phyloP scores from a whole-genome alignment of 805 yeast species.

The Maudiozyma turicensis region DNA sequence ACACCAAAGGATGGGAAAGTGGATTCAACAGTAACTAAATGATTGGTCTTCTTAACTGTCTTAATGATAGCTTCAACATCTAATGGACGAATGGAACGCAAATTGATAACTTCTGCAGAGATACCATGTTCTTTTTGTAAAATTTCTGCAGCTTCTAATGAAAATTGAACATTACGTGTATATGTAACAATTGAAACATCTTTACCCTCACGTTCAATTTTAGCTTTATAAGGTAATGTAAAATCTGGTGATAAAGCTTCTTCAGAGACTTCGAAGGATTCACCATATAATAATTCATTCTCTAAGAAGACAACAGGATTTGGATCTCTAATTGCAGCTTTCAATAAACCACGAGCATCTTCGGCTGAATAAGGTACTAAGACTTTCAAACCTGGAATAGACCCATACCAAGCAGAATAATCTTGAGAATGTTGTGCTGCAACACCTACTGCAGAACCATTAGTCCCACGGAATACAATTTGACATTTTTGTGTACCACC shows the following conservation, averaged over 20 bases:
- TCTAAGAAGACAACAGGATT: constrained; percentile 94
- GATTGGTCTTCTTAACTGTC: constrained; percentile 93
- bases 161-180: constrained; percentile 79
- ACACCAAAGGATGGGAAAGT: constrained; percentile 98
- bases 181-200: constrained; percentile 87
- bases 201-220: constrained; percentile 86
- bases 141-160: constrained; percentile 82
- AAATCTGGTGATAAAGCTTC: constrained; percentile 85
- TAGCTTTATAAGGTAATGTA: constrained; percentile 87
- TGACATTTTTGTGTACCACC: constrained; percentile 98
- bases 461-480: constrained; percentile 97
- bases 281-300: constrained; percentile 92
- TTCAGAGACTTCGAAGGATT: constrained; percentile 78
- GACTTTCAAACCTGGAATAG: constrained; percentile 96
- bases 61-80: constrained; percentile 79
- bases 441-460: constrained; percentile 99
- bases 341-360: constrained; percentile 90
- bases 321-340: constrained; percentile 97
- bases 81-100: constrained; percentile 94
- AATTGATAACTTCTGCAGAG: constrained; percentile 85
- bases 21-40: constrained; percentile 90
- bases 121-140: constrained; percentile 80
- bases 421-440: constrained; percentile 99
- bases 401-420: constrained; percentile 95
- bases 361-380: constrained; percentile 91